These are phyloP conservation scores for Coemansia sp. DNA, from an alignment of 192 early-diverging fungal species.

Conservation along the genomic window DNA sequence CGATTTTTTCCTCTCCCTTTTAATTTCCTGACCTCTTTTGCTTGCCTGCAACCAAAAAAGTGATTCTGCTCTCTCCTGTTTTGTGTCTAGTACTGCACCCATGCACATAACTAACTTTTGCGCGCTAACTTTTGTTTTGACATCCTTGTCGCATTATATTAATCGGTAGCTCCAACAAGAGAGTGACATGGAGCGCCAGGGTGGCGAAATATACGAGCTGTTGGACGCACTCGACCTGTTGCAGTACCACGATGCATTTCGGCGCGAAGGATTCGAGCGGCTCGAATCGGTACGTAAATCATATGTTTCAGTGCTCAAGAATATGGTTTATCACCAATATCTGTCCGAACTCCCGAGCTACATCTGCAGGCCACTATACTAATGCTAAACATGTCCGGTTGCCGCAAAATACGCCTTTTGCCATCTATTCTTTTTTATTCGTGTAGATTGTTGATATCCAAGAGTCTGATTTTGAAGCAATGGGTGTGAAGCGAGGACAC, in stretches of 20 bases:
- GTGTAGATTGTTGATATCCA: constrained; percentile 46
- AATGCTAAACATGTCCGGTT: too few species aligned
- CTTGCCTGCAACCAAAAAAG: background rate
- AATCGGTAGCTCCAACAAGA: constrained; percentile 3
- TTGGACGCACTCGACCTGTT: constrained; percentile 26
- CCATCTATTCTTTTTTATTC: background rate
- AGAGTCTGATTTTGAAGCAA: constrained; percentile 47
- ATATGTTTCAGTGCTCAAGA: background rate
- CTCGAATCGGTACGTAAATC: constrained; percentile 39
- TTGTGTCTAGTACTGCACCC: background rate
- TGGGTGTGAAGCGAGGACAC: constrained; percentile 49
- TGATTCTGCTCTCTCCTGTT: background rate
- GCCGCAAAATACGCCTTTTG: background rate
- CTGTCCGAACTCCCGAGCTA: background rate
- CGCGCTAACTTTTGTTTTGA: background rate
- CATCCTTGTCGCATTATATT: background rate
- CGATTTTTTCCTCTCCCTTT: background rate
- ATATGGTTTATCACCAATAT: background rate
- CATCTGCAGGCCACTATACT: background rate
- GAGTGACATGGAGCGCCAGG: constrained; percentile 25
- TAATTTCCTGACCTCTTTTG: background rate
- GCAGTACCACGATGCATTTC: constrained; percentile 41
- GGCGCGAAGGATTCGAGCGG: constrained; percentile 46
- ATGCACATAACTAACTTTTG: background rate
- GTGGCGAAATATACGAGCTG: constrained; percentile 31